Evolutionary conservation across 805 yeast species (phyloP).

Genomic region (Pichia kluyveri): DNA sequence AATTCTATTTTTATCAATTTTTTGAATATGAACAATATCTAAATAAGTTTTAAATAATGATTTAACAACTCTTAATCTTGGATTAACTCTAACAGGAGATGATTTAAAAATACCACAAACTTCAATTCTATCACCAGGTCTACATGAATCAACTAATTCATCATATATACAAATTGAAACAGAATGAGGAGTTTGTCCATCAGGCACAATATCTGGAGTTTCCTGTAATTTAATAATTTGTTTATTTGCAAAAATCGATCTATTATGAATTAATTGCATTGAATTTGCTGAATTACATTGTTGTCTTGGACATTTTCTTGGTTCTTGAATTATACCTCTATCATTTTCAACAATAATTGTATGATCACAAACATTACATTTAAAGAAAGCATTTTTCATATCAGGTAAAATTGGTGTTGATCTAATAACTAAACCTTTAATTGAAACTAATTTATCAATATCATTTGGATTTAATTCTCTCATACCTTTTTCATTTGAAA

Average conservation of each 20-base stretch:
- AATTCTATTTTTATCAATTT: conserved; percentile 71
- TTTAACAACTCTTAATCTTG: conserved; percentile 76
- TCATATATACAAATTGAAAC: conserved; percentile 91
- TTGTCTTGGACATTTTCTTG: conserved; percentile 84
- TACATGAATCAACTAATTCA: conserved; percentile 86
- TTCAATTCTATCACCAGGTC: conserved; percentile 95
- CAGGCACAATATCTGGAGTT: conserved; percentile 76
- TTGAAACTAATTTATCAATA: conserved; percentile 83
- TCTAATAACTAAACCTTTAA: conserved; percentile 85
- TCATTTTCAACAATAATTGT: conserved; percentile 87
- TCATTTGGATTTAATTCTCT: conserved; percentile 90
- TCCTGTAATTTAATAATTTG: conserved; percentile 93
- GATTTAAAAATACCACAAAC: conserved; percentile 94
- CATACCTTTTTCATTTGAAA: conserved; percentile 69
- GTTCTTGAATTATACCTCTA: conserved; percentile 90
- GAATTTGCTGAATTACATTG: conserved; percentile 77
- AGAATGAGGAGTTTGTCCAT: conserved; percentile 97
- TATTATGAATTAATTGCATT: conserved; percentile 84
- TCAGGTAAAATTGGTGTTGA: conserved; percentile 92
- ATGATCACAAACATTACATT: conserved; percentile 91
- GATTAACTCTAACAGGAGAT: conserved; percentile 80
- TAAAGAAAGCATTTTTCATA: conserved; percentile 95
- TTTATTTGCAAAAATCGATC: conserved; percentile 90
- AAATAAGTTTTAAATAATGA: conserved; percentile 84
- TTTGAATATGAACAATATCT: conserved; percentile 89